Base-by-base conservation (phyloP, 305 asterid genomes). In the Striga hermonthica region DNA sequence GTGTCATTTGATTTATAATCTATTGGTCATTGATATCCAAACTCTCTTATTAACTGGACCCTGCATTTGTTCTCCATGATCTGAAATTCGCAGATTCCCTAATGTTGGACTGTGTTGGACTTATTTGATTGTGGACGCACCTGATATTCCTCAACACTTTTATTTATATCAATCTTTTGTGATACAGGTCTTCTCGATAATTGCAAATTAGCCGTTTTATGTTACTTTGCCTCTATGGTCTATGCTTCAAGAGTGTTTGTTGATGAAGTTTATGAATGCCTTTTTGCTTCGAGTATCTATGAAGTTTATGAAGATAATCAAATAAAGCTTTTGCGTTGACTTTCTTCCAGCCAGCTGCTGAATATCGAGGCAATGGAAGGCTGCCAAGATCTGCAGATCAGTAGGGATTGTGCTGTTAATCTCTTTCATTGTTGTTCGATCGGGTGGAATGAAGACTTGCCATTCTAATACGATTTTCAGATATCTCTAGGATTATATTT, bases 341-440 rank as follows among this genome's bases (percentile, higher is more conserved):
- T 7, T 65, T 76, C 28, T 48, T 62, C 49, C 44, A 59, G 62
- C 63, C 57, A 58, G 71, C 63, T 60, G 41, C 71, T 76, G 56
- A 22, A 60, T 64, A n/a, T 76, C 34, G 76, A 56, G 48, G 37
- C 59, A 67, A 64, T 57, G 57, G 14, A 52, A 41, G 64, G 75
- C 62, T 57, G 64, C 69, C 52, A 50, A 47, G 15, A 66, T 76
- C 67, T 70, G 68, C 74, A 62, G 75, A 22, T 61, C 60, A 57
- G 75, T 73, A 58, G 73, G 60, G 31, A 68, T 41, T 22, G 72
- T 58, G 75, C 49, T 74, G 85, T 82, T 77, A 82, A 82, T 77
- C 73, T 64, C 82, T 64, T 53, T 75, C 73, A 62, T 79, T 69
- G 62, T 65, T n/a, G n/a, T n/a, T n/a, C n/a, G n/a, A n/a, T n/a